A percentile compares a stretch with the other conserved stretches of the same genome.
Conservation (phyloP, 768 basidiomycete species). For the Lyophyllum decastes region DNA sequence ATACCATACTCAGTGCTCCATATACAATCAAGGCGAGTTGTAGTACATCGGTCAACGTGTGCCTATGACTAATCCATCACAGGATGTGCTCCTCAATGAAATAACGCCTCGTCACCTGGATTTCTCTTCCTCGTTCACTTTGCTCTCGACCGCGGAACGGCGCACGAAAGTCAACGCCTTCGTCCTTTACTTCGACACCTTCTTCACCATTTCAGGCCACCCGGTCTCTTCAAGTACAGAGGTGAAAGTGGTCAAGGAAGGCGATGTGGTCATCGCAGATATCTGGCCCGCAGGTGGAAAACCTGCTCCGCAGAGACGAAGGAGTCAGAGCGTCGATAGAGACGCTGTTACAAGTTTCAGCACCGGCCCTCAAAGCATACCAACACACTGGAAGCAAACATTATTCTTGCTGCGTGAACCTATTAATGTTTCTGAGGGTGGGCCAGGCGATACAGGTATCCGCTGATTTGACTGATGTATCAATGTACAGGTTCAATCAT, state of each 20-base stretch:
- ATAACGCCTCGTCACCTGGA: slow-evolving; percentile 73
- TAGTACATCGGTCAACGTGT: background rate
- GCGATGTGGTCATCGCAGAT: slow-evolving; percentile 69
- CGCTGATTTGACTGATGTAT: slow-evolving; percentile 1
- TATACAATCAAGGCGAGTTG: slow-evolving; percentile 61
- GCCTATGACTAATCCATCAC: background rate
- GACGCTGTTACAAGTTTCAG: slow-evolving; percentile 75
- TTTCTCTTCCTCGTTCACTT: slow-evolving; percentile 75
- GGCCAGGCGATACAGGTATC: slow-evolving; percentile 19
- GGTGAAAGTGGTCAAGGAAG: slow-evolving; percentile 57
- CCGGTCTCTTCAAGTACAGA: slow-evolving; percentile 52
- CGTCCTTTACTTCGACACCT: slow-evolving; percentile 93
- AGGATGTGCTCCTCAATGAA: slow-evolving; percentile 77
- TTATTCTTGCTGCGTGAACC: slow-evolving; percentile 84
- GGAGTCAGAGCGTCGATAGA: slow-evolving; percentile 52
- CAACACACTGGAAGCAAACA: slow-evolving; percentile 98
- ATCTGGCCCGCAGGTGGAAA: slow-evolving; percentile 80
- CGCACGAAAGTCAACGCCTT: slow-evolving; percentile 75
- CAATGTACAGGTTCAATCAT: slow-evolving; percentile 63
- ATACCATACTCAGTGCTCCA: slow-evolving; percentile 65
- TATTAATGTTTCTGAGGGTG: slow-evolving; percentile 74
- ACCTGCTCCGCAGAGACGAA: slow-evolving; percentile 56
- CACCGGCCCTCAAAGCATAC: slow-evolving; percentile 83
- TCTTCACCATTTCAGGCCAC: slow-evolving; percentile 68
- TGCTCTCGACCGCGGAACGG: slow-evolving; percentile 63